Conservation (phyloP, 2,329 filamentous ascomycete species). For the Apiospora hydei region DNA sequence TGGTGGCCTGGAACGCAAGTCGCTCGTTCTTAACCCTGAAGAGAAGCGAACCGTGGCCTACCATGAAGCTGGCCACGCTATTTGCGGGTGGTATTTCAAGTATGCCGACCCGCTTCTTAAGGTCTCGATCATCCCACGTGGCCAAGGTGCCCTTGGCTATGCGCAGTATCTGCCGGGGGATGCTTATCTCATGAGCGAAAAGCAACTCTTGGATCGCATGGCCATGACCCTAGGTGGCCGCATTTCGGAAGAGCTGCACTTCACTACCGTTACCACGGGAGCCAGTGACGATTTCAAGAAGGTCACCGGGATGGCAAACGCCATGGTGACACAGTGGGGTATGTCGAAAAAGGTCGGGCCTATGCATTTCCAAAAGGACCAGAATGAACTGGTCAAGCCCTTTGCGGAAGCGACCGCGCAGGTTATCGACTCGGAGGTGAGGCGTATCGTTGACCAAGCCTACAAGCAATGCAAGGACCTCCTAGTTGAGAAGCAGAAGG, state of each 20-base stretch:
- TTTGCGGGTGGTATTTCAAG: constrained; percentile 97
- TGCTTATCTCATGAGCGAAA: constrained; percentile 93
- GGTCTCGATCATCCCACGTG: constrained; percentile 97
- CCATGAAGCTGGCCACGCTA: constrained; percentile 97
- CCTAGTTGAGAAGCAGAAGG: constrained; percentile 82
- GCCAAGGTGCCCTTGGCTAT: constrained; percentile 91
- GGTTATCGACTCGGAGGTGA: constrained; percentile 90
- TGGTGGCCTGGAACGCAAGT: constrained; percentile 96
- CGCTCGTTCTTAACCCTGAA: constrained; percentile 86
- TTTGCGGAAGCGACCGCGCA: constrained; percentile 95
- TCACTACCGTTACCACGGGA: constrained; percentile 93
- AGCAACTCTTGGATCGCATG: constrained; percentile 99
- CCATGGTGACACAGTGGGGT: constrained; percentile 99
- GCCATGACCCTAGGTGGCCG: constrained; percentile 98
- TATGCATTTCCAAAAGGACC: constrained; percentile 86
- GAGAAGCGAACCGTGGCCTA: constrained; percentile 98
- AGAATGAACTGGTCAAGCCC: constrained; percentile 87
- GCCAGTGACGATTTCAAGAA: constrained; percentile 98
- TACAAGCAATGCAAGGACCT: constrained; percentile 90
- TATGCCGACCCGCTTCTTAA: constrained; percentile 97
- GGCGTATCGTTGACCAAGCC: constrained; percentile 88
- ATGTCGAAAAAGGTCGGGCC: constrained; percentile 96
- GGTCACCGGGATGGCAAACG: constrained; percentile 92
- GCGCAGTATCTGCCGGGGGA: constrained; percentile 97
- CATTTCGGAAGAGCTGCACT: constrained; percentile 95